Base-by-base conservation (phyloP, 306 rosid species). In the Cicer chorassanicum region DNA sequence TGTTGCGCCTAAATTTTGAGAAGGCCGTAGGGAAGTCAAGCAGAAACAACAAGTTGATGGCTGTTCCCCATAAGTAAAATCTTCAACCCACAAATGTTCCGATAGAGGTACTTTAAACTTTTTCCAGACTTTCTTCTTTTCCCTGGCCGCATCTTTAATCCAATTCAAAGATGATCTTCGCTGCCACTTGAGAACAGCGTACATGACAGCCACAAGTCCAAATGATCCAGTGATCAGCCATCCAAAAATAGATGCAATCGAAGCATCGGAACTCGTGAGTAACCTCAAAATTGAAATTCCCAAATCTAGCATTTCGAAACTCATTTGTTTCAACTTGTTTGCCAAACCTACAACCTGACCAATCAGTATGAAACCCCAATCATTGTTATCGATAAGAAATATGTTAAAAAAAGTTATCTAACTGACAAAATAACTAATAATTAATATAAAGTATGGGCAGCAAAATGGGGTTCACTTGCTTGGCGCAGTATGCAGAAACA, bases 91-190 rank as follows among this genome's bases (percentile, higher is more conserved):
- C 11, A 65, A 73, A 79, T 90, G 96, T 18, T 73, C 84, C 0
- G 96, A 90, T 9, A 84, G 39, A 34, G 92, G 96, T 2, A 86
- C 92, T 80, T 76, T 84, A 38, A 90, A 71, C 78, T 88, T 86
- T 71, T 86, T 90, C 96, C 96, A 88, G 62, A 86, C 86, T 72
- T 83, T 81, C 80, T 90, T 88, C 89, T 83, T 90, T 55, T 86
- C 96, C 74, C 83, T 88, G 6, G 96, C 96, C 5, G 96, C 96
- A 19, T 89, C 96, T 70, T 90, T 86, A 34, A 88, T 79, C 96
- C 96, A 90, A 74, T 90, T 83, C 51, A 90, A 76, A 34, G 92
- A 90, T 14, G 88, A 74, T 59, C 92, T 81, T 74, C 83, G 83
- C 78, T 88, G 89, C 96, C 96, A 90, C 86, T 79, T 90, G 56